phyloP scores from a whole-genome alignment of 2,329 filamentous ascomycete genomes.

The Fusarium clavum region DNA sequence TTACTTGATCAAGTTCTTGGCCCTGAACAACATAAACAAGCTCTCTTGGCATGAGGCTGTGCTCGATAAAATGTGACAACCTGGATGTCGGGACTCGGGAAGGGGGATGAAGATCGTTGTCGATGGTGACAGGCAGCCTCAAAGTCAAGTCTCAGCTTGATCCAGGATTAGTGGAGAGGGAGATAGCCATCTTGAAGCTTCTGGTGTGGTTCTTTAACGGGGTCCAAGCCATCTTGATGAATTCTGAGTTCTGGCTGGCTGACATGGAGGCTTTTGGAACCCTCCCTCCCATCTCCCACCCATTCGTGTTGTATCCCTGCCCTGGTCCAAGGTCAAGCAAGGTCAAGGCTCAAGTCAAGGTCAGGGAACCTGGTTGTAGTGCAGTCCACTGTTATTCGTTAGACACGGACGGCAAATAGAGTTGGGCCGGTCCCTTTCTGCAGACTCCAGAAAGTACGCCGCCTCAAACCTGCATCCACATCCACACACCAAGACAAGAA shows the following conservation, averaged over 20 bases:
- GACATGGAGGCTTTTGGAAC: not conserved
- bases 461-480: constrained; percentile 9
- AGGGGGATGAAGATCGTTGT: not conserved
- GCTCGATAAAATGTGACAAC: constrained; percentile 24
- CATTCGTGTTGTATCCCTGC: constrained; percentile 35
- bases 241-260: not conserved
- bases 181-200: constrained; percentile 1
- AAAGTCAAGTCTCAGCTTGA: constrained; percentile 35
- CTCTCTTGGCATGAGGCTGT: constrained; percentile 28
- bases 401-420: constrained; percentile 32
- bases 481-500: constrained; percentile 20
- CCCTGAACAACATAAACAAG: constrained; percentile 18
- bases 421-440: constrained; percentile 38
- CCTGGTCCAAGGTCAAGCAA: not conserved
- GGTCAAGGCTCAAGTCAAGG: not conserved
- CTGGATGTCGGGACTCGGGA: not conserved
- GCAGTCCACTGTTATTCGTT: not conserved
- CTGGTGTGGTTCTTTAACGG: constrained; percentile 15
- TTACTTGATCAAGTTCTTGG: constrained; percentile 12
- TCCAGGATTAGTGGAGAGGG: not conserved
- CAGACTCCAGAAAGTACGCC: not conserved
- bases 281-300: not conserved
- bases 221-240: constrained; percentile 46
- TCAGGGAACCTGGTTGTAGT: constrained; percentile 24
- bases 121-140: constrained; percentile 28